A percentile compares a stretch with the other conserved stretches of the same genome.
phyloP scores from a whole-genome alignment of 129 eudicot species.

The Pseudognaphalium luteoalbum region DNA sequence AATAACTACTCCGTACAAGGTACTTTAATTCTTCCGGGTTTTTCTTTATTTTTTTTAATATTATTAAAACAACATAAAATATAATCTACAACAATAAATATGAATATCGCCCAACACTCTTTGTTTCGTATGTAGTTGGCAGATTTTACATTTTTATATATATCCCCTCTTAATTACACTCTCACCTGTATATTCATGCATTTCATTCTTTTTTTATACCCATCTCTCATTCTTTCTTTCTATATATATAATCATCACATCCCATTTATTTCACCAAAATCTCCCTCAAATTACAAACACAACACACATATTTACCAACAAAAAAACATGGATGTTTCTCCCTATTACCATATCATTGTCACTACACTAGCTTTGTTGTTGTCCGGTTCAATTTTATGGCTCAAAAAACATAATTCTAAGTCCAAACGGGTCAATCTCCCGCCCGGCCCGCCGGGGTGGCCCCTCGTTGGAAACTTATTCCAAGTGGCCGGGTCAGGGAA shows the following conservation, averaged over 20 bases:
- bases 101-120: not conserved
- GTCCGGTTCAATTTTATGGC: slow-evolving; percentile 30
- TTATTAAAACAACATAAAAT: not conserved
- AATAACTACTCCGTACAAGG: no score
- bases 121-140: not conserved
- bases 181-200: slow-evolving; percentile 16
- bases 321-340: slow-evolving; percentile 34
- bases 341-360: slow-evolving; percentile 38
- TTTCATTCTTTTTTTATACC: not conserved
- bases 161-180: not conserved
- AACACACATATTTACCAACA: not conserved
- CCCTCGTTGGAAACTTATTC: slow-evolving; percentile 74
- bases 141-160: not conserved
- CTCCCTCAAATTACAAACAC: not conserved
- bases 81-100: not conserved
- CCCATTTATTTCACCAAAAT: not conserved
- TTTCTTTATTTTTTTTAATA: no score
- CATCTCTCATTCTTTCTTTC: not conserved
- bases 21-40: no score
- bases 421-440: slow-evolving; percentile 45
- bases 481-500: slow-evolving; percentile 76
- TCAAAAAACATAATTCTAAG: slow-evolving; percentile 26
- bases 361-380: slow-evolving; percentile 41
- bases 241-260: not conserved
- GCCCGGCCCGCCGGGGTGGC: slow-evolving; percentile 89